These are phyloP conservation scores for Eucalyptus polybractea DNA, from an alignment of 345 rosid species.

Conservation along the genomic window DNA sequence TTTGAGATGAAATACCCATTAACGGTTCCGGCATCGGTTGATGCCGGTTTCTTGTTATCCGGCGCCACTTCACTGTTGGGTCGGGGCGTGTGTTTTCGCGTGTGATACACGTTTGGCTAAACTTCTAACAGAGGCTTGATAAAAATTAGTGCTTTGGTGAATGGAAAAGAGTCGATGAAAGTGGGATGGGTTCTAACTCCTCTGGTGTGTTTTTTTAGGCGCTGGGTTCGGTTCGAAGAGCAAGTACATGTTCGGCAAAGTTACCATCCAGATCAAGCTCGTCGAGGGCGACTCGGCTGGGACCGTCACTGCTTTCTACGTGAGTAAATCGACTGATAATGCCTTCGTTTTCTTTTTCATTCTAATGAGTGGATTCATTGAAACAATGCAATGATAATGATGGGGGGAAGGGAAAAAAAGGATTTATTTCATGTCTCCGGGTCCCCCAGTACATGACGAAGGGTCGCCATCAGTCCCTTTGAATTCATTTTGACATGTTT, in stretches of 20 bases:
- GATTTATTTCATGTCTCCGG: not conserved
- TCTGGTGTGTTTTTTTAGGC: slow-evolving; percentile 31
- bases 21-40: not conserved
- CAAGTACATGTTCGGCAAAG: slow-evolving; percentile 92
- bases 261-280: slow-evolving; percentile 78
- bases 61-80: not conserved
- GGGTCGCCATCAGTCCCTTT: not conserved
- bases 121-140: not conserved
- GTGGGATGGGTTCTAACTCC: not conserved
- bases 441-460: not conserved
- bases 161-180: not conserved
- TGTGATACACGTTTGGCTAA: not conserved
- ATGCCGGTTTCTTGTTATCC: not conserved
- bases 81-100: not conserved
- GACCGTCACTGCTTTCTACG: slow-evolving; percentile 97
- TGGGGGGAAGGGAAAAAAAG: not conserved
- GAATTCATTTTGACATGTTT: not conserved
- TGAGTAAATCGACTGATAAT: slow-evolving; percentile 7
- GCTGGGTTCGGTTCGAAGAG: slow-evolving; percentile 91
- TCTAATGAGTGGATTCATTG: not conserved
- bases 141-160: not conserved
- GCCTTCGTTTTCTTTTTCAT: not conserved
- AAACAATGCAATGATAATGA: not conserved
- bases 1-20: not conserved
- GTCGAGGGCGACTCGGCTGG: slow-evolving; percentile 99